Evolutionary conservation across 2,329 filamentous ascomycete species (phyloP), one percentile per base, ranked within the genome.

Genomic region (Cladosporium sp.): DNA sequence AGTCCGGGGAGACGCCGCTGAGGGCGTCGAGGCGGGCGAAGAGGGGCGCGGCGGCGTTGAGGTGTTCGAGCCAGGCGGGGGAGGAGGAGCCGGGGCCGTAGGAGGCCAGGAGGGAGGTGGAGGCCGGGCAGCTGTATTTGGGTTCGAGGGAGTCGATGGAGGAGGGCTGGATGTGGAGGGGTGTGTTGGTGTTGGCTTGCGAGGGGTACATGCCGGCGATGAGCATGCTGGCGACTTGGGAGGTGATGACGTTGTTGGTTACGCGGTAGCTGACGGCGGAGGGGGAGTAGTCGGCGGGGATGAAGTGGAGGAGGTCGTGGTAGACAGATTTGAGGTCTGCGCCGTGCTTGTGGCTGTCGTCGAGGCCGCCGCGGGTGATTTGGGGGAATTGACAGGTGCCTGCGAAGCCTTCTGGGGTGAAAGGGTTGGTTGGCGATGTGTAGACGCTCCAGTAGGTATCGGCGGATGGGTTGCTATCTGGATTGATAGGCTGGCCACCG

Each of bases 371-470:
- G 1, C 78, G 71, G 0, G 87, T 90, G 61, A 93, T 87, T 67
- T 93, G 89, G 0, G 88, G 89, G 65, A 92, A 93, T 60, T 86
- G 83, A 60, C 89, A 93, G 10, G 80, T 83, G 2, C 87, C 86
- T 38, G 82, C 77, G 74, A 86, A 90, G 2, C 86, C 87, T 1
- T 75, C 64, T 0, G 82, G 78, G 2, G 75, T 65, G 62, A 89
- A 86, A 0, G 87, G 85, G 63, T 91, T 92, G 14, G 78, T 72
- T 0, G 77, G 61, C 3, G 79, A 82, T 10, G 74, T 78, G 65
- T 80, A 83, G 0, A 82, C 77, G 51, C 78, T 73, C 83, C 86
- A 89, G 70, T 85, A 88, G 1, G 79, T 78, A 41, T 73, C 69
- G 1, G 81, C 77, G 1, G 81, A 75, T 9, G 65, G 59, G 22